phyloP scores from a whole-genome alignment of 2,329 filamentous ascomycete species.

The Chaetothyriales sp. region DNA sequence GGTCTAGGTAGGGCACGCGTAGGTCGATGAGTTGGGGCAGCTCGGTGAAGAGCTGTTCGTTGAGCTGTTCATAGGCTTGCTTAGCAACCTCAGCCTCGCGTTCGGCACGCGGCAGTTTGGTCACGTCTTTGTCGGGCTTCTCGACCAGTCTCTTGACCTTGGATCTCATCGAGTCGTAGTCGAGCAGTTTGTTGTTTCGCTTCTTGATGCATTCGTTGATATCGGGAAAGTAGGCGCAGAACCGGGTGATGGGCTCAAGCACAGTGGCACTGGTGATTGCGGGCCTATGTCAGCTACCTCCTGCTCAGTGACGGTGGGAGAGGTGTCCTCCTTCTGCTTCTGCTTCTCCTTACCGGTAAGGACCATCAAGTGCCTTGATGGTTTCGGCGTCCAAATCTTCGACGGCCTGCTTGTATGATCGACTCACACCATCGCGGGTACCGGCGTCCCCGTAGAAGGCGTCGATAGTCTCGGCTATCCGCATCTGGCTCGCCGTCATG shows the following conservation, averaged over 20 bases:
- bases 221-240: conserved; percentile 97
- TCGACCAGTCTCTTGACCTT: conserved; percentile 95
- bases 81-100: conserved; percentile 93
- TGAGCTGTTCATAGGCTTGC: conserved; percentile 85
- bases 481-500: conserved; percentile 99
- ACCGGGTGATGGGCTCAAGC: conserved; percentile 84
- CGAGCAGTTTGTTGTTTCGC: conserved; percentile 92
- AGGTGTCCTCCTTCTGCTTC: too few relatives aligned
- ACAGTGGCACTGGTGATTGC: conserved; percentile 55
- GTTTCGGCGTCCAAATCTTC: conserved; percentile 96
- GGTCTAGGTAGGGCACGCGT: conserved; percentile 90
- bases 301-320: too few relatives aligned
- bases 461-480: conserved; percentile 97
- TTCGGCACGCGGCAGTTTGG: conserved; percentile 87
- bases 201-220: conserved; percentile 99
- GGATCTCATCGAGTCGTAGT: conserved; percentile 89
- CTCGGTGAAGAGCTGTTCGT: conserved; percentile 87
- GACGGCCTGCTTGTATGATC: conserved; percentile 96
- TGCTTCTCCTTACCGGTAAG: conserved; percentile 50
- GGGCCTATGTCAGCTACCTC: conserved; percentile 1
- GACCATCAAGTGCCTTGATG: conserved; percentile 93
- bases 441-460: conserved; percentile 97
- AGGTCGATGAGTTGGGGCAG: conserved; percentile 92
- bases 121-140: conserved; percentile 96
- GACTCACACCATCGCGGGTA: conserved; percentile 82